Conservation (phyloP, 352 stramenopile genomes). For the Pythium folliculosum region DNA sequence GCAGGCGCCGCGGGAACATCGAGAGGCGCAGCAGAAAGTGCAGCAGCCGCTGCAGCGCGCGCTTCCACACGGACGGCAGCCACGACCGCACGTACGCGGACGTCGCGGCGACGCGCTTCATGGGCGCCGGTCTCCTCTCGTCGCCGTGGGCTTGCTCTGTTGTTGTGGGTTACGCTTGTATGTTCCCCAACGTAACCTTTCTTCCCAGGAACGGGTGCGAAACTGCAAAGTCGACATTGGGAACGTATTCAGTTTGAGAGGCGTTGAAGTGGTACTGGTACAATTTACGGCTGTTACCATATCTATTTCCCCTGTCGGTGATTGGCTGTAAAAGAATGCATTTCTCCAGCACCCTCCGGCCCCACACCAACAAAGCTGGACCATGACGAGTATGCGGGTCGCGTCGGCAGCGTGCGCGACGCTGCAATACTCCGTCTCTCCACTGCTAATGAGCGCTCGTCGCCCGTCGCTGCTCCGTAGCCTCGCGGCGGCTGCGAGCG, state of each 20-base stretch:
- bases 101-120: slow-evolving; percentile 24
- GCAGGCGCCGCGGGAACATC: slow-evolving; percentile 23
- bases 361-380: neutral
- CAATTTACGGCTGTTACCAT: neutral
- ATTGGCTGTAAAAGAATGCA: slow-evolving; percentile 15
- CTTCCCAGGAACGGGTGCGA: neutral
- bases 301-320: neutral
- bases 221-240: slow-evolving; percentile 6
- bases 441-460: neutral
- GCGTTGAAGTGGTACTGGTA: slow-evolving; percentile 3
- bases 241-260: slow-evolving; percentile 8
- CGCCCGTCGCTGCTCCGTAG: neutral
- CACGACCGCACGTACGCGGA: slow-evolving; percentile 33
- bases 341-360: neutral
- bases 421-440: neutral
- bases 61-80: slow-evolving; percentile 36
- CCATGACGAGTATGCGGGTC: neutral
- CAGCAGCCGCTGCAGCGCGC: slow-evolving; percentile 34
- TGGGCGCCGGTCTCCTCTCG: slow-evolving; percentile 2
- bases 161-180: neutral
- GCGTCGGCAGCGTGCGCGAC: neutral
- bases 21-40: slow-evolving; percentile 36
- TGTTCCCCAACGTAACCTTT: slow-evolving; percentile 12
- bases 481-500: neutral
- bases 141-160: neutral